Conservation (phyloP, 2,329 filamentous ascomycete genomes). For the Arachnomyces sp. region DNA sequence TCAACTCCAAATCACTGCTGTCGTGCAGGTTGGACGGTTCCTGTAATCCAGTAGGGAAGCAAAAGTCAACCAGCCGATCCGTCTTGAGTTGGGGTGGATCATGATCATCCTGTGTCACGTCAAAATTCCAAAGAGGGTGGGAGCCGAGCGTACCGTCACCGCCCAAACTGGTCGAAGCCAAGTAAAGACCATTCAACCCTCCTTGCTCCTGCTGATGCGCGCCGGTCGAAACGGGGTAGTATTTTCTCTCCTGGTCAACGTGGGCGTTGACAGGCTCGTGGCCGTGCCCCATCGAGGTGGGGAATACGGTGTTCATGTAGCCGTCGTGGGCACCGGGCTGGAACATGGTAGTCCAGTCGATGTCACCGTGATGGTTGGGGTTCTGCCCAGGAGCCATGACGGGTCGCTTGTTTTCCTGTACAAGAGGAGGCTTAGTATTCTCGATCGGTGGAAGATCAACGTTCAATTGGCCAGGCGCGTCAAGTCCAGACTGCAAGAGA, state of each 20-base stretch:
- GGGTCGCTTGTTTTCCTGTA: conserved; percentile 35
- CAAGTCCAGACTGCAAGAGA: conserved; percentile 33
- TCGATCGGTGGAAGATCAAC: conserved; percentile 36
- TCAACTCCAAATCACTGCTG: conserved; percentile 42
- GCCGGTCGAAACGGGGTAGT: conserved; percentile 41
- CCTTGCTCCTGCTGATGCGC: conserved; percentile 36
- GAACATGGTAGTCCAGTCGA: conserved; percentile 75
- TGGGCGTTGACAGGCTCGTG: conserved; percentile 63
- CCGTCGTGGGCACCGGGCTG: conserved; percentile 61
- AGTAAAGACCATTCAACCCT: conserved; percentile 40
- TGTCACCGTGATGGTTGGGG: conserved; percentile 47
- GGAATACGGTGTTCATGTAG: conserved; percentile 55
- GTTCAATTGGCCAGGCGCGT: conserved; percentile 35
- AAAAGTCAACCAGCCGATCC: conserved; percentile 48
- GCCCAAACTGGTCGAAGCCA: conserved; percentile 39
- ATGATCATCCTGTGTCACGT: conserved; percentile 43
- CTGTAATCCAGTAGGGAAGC: conserved; percentile 50
- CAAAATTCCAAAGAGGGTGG: conserved; percentile 34
- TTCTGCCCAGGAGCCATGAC: conserved; percentile 53
- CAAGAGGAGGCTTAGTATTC: conserved; percentile 33
- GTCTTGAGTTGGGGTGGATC: conserved; percentile 36
- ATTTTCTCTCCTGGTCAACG: conserved; percentile 47
- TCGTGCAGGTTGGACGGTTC: conserved; percentile 46
- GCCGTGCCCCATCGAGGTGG: conserved; percentile 58
- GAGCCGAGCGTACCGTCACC: conserved; percentile 40